Conservation (phyloP, 768 basidiomycete genomes). For the Serpula lacrymans region DNA sequence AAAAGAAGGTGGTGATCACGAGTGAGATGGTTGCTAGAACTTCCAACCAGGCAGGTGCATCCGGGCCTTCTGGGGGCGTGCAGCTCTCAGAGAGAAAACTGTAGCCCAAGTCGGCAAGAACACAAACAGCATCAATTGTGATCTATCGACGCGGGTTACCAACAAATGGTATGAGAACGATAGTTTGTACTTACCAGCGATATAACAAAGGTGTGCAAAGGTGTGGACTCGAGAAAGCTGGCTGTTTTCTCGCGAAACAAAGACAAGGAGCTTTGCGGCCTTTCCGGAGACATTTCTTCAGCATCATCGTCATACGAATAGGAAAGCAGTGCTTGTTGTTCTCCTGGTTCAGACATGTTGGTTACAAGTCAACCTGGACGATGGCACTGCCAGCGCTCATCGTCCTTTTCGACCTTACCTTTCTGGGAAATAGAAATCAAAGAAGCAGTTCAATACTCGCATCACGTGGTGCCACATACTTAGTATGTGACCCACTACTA, state of each 20-base stretch:
- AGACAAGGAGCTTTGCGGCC: slow-evolving; percentile 2
- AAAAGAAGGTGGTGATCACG: slow-evolving; percentile 66
- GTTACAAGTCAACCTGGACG: slow-evolving; percentile 16
- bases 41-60: slow-evolving; percentile 59
- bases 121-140: slow-evolving; percentile 61
- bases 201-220: slow-evolving; percentile 56
- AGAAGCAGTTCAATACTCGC: slow-evolving; percentile 16
- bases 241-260: slow-evolving; percentile 36
- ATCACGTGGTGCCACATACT: slow-evolving; percentile 12
- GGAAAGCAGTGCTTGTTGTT: slow-evolving; percentile 46
- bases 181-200: slow-evolving; percentile 43
- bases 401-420: not conserved
- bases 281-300: slow-evolving; percentile 9
- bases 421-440: slow-evolving; percentile 4
- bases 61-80: slow-evolving; percentile 35
- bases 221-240: slow-evolving; percentile 46
- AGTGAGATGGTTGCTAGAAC: slow-evolving; percentile 61
- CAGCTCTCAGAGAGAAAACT: slow-evolving; percentile 60
- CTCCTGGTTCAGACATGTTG: slow-evolving; percentile 36
- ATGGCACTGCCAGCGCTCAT: slow-evolving; percentile 8
- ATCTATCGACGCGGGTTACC: slow-evolving; percentile 37
- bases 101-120: slow-evolving; percentile 70
- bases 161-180: slow-evolving; percentile 16
- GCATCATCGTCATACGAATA: slow-evolving; percentile 19
- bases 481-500: not conserved